Evolutionary conservation across 2,329 filamentous ascomycete species (phyloP).

Genomic region (Madurella mycetomatis): DNA sequence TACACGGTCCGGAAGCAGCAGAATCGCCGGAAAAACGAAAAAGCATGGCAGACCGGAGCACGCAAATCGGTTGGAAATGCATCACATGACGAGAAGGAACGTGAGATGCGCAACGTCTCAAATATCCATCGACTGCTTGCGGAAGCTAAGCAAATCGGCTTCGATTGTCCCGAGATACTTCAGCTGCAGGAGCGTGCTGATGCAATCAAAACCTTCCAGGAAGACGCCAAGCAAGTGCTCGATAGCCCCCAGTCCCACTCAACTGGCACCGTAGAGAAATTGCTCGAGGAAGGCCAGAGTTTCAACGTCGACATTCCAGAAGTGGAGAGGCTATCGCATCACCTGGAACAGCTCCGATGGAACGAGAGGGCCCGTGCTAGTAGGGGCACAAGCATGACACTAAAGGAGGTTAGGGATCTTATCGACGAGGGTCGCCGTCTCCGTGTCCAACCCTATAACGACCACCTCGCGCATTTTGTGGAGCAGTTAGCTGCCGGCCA

Average conservation of each 20-base stretch:
- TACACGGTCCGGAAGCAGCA: constrained; percentile 98
- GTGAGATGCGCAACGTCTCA: constrained; percentile 80
- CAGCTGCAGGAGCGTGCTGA: constrained; percentile 80
- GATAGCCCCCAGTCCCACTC: constrained; percentile 60
- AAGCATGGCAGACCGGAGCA: constrained; percentile 70
- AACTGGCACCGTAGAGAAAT: constrained; percentile 75
- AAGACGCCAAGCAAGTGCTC: constrained; percentile 66
- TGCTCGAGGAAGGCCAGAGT: constrained; percentile 77
- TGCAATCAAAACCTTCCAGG: constrained; percentile 79
- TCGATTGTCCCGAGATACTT: constrained; percentile 87
- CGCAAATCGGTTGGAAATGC: constrained; percentile 60
- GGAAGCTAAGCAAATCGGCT: constrained; percentile 81
- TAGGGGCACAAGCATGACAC: constrained; percentile 60
- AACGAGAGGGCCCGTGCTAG: constrained; percentile 68
- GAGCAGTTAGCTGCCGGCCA: constrained; percentile 74
- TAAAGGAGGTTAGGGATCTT: constrained; percentile 74
- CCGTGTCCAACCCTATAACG: constrained; percentile 73
- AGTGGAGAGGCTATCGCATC: constrained; percentile 58
- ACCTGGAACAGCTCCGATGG: constrained; percentile 86
- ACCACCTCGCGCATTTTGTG: constrained; percentile 69
- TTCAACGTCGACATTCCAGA: constrained; percentile 52
- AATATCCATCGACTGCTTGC: constrained; percentile 82
- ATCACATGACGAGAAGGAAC: constrained; percentile 70
- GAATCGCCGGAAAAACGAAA: constrained; percentile 92
- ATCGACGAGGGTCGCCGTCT: constrained; percentile 74